phyloP scores from a whole-genome alignment of 768 basidiomycete species.

The Porpolomopsis calyptriformis region DNA sequence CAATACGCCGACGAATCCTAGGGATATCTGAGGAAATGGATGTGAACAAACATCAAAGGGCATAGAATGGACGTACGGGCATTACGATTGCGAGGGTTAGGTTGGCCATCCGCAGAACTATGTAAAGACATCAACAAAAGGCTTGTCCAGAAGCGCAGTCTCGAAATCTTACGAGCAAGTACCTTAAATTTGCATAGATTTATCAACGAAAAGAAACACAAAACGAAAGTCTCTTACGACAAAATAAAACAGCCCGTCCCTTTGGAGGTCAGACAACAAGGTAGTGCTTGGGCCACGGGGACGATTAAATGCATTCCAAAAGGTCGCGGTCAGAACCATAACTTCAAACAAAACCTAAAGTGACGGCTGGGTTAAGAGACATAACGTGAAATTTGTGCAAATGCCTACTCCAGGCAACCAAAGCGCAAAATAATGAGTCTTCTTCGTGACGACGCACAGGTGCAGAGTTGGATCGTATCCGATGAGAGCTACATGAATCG shows the following conservation, averaged over 20 bases:
- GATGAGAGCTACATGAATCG: not conserved
- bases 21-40: not conserved
- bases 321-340: conserved; percentile 1
- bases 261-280: not conserved
- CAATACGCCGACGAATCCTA: not conserved
- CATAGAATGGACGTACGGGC: not conserved
- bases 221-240: not conserved
- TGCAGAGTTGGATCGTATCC: not conserved
- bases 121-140: not conserved
- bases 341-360: conserved; percentile 1
- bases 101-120: conserved; percentile 1
- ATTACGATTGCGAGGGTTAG: not conserved
- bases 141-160: not conserved
- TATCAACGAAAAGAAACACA: not conserved
- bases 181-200: not conserved
- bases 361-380: not conserved
- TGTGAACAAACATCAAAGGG: not conserved
- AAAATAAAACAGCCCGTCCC: conserved; percentile 3
- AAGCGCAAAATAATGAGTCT: not conserved
- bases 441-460: not conserved
- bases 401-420: conserved; percentile 3
- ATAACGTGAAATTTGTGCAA: not conserved
- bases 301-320: conserved; percentile 1
- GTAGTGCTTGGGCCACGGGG: not conserved
- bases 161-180: not conserved